Evolutionary conservation across 2,329 filamentous ascomycete genomes (phyloP), one percentile per base, ranked within the genome.

Genomic region (Cytospora chrysosperma): DNA sequence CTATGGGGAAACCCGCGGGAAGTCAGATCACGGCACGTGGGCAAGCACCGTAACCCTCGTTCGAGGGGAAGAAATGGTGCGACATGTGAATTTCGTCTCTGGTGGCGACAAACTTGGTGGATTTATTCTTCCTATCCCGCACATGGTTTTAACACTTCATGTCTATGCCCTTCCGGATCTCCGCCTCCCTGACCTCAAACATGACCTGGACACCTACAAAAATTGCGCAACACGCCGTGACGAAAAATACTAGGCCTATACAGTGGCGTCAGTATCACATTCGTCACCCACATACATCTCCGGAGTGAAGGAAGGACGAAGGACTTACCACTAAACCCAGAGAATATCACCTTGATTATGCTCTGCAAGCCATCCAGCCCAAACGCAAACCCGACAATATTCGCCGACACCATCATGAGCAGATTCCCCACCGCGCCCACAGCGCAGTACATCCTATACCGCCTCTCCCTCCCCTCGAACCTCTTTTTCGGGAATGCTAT

Each of bases 341-440:
- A 85, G 59, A 96, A 79, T 63, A 98, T 93, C 1, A 90, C 88
- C 63, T 82, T 80, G 12, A 96, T 74, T 56, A 98, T 86, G 32
- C 84, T 90, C 75, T 90, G 85, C 72, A 98, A 70, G 0, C 96
- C 95, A 72, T 99, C 95, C 56, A 97, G 69, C 0, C 96, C 96
- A 15, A 99, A 84, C 0, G 94, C 95, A 76, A 98, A 99, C 0
- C 95, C 95, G 13, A 99, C 93, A 21, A 99, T 78, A 73, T 99
- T 99, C 19, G 94, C 95, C 52, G 85, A 84, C 84, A 98, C 97
- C 90, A 99, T 95, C 89, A 97, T 93, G 55, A 98, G 77, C 27
- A 96, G 84, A 70, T 97, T 97, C 0, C 78, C 85, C 4, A 97
- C 91, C 0, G 87, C 92, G 2, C 94, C 95, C 19, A 91, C 75